Base-by-base conservation (phyloP, 306 rosid genomes). In the Acacia confusa region DNA sequence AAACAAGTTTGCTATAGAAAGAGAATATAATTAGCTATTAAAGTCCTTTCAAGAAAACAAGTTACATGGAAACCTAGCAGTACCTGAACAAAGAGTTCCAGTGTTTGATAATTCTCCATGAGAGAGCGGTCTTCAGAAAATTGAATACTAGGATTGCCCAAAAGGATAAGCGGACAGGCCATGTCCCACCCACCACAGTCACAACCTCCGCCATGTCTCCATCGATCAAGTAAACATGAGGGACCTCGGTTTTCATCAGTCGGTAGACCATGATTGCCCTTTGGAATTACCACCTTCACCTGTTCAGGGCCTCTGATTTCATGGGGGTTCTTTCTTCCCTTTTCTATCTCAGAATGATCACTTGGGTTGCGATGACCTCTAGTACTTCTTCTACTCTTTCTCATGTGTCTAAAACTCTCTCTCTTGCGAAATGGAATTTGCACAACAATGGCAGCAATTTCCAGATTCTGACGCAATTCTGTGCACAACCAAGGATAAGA, bases 141-240 rank as follows among this genome's bases (percentile, higher is more conserved):
- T 58, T 86, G 91, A 72, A 84, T 80, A 87, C 78, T 52, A 2
- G 90, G 96, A 85, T 91, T 93, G 79, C 92, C 92, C 74, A 96
- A 88, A 83, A 93, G 85, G 45, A 87, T 63, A 53, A 96, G 90
- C 84, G 98, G 99, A 78, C 98, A 96, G 19, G 97, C 92, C 97
- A 96, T 93, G 85, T 96, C 99, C 99, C 98, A 96, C 58, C 98
- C 97, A 30, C 99, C 99, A 64, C 98, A 96, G 78, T 96, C 98
- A 74, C 99, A 96, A 16, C 97, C 94, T 52, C 98, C 99, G 44
- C 98, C 98, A 30, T 81, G 82, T 76, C 97, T 91, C 92, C 96
- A 86, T 48, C 98, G 90, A 85, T 88, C 94, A 45, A 96, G 91
- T 84, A 96, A 89, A 2, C 94, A 45, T 0, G 98, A 93, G 53